phyloP scores from a whole-genome alignment of 148 eudicot genomes.

The Dianthus caryophyllus region DNA sequence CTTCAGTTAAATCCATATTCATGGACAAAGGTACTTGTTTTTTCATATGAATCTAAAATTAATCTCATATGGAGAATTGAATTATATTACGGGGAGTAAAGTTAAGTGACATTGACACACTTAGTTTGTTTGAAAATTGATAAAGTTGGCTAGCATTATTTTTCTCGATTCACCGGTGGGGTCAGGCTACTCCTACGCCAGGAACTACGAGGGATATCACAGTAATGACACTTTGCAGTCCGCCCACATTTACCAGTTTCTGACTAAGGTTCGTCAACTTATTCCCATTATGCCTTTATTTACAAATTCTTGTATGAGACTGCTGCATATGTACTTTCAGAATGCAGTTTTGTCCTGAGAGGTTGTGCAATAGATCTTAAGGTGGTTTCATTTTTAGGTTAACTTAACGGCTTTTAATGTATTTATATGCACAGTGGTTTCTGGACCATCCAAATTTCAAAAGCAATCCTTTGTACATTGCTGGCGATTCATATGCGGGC shows the following conservation, averaged over 20 bases:
- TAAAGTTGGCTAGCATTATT: conserved; percentile 23
- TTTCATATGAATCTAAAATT: too few species aligned
- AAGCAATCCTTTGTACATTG: conserved; percentile 6
- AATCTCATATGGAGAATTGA: too few species aligned
- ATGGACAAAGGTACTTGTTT: conserved; percentile 20
- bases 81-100: not conserved
- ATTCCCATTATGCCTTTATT: not conserved
- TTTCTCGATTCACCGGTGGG: conserved; percentile 25
- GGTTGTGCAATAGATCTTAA: too few species aligned
- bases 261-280: conserved; percentile 13
- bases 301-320: too few species aligned
- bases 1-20: conserved; percentile 16
- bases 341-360: too few species aligned
- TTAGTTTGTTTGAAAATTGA: not conserved
- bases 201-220: conserved; percentile 5
- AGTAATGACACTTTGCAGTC: conserved; percentile 10
- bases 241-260: conserved; percentile 6
- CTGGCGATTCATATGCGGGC: conserved; percentile 14
- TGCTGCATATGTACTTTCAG: too few species aligned
- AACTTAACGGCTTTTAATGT: not conserved
- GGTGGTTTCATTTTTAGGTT: too few species aligned
- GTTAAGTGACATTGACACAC: not conserved
- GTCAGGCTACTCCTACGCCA: conserved; percentile 22
- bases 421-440: conserved; percentile 9
- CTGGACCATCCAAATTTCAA: conserved; percentile 4